Evolutionary conservation across 2,329 filamentous ascomycete genomes (phyloP), one percentile per base, ranked within the genome.

Genomic region (Paraphoma sp.): DNA sequence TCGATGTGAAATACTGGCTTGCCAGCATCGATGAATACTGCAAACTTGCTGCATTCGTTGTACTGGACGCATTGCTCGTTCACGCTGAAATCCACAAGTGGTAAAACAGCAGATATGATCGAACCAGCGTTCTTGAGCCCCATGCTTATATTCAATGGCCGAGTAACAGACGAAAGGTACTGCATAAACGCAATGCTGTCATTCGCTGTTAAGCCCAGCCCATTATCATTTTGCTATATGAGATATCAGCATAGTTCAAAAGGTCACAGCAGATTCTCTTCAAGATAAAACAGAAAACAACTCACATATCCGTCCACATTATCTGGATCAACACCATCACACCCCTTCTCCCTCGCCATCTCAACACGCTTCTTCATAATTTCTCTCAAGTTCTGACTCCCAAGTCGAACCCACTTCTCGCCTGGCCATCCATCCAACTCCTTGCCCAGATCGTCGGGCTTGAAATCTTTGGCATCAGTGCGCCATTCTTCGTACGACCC

Each of bases 1-100:
- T 91, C 89, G 60, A 91, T 89, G 69, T 90, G 85, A 71, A 91
- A 90, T 31, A 91, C 88, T 1, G 89, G 88, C 73, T 91, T 90
- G 31, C 81, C 79, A 6, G 82, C 83, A 9, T 81, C 65, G 53
- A 88, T 82, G 67, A 90, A 90, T 3, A 81, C 73, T 2, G 77
- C 73, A 70, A 86, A 90, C 1, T 75, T 81, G 36, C 78, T 76
- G 68, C 88, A 90, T 70, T 91, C 87, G 4, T 76, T 56, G 64
- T 85, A 85, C 69, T 87, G 64, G 14, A 82, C 81, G 70, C 89
- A 91, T 75, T 90, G 83, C 78, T 91, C 89, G 73, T 90, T 89
- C 64, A 92, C 87, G 6, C 81, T 83, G 76, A 89, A 92, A 67
- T 89, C 80, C 51, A 89, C 83, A 5, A 82, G 72, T 30, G 78